Evolutionary conservation across 345 rosid species (phyloP).

Genomic region (Fremontodendron californicum): DNA sequence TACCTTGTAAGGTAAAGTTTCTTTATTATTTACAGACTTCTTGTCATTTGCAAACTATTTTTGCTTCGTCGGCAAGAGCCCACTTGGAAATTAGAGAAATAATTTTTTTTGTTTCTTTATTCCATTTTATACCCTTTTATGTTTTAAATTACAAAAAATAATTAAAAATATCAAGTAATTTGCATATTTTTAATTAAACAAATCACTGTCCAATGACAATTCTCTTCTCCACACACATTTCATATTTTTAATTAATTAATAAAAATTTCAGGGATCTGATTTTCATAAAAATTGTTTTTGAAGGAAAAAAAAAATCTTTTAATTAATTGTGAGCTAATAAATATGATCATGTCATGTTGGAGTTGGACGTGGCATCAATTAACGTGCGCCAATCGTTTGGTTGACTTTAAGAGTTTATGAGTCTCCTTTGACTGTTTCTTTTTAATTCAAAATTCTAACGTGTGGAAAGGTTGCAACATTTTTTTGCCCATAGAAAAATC

Average conservation of each 20-base stretch:
- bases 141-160: background rate
- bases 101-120: background rate
- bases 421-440: background rate
- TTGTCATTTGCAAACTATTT: constrained; percentile 12
- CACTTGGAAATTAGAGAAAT: background rate
- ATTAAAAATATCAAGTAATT: background rate
- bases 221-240: background rate
- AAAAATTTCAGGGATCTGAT: background rate
- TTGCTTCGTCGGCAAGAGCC: constrained; percentile 24
- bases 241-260: background rate
- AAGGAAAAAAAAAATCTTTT: background rate
- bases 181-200: background rate
- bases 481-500: background rate
- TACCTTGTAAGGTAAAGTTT: constrained; percentile 10
- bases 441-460: background rate
- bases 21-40: constrained; percentile 15
- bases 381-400: background rate
- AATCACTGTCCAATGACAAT: background rate
- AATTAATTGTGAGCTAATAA: background rate
- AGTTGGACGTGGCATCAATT: background rate
- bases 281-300: background rate
- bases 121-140: background rate
- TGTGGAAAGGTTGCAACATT: background rate
- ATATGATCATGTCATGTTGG: background rate
- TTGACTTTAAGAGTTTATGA: background rate